Conservation (phyloP, 108 stramenopile species). For the Nannochloropsis granulata region DNA sequence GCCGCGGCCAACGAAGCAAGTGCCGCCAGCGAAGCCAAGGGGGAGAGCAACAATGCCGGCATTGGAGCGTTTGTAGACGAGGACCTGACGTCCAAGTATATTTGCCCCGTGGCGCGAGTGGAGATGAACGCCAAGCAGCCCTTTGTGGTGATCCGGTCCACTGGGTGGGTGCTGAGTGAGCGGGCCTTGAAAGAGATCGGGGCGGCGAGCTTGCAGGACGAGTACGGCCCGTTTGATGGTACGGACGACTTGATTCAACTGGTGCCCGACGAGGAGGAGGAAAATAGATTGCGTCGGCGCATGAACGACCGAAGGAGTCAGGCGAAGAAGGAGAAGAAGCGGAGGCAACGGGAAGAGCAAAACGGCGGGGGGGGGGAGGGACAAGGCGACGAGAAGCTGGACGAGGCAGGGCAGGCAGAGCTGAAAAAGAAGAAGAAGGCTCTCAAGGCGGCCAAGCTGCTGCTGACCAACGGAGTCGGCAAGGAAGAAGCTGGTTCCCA, state of each 20-base stretch:
- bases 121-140: slow-evolving; percentile 37
- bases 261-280: slow-evolving; percentile 2
- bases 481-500: neutral
- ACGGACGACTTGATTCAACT: slow-evolving; percentile 2
- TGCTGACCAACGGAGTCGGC: neutral
- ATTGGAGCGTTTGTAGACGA: neutral
- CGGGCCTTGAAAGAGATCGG: slow-evolving; percentile 36
- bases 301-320: neutral
- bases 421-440: neutral
- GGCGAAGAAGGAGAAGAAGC: neutral
- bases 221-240: slow-evolving; percentile 30
- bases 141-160: slow-evolving; percentile 27
- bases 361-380: neutral
- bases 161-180: slow-evolving; percentile 39
- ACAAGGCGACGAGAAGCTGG: neutral
- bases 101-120: slow-evolving; percentile 37
- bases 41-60: neutral
- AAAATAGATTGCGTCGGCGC: neutral
- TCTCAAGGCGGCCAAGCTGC: neutral
- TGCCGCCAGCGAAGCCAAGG: neutral
- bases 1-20: neutral
- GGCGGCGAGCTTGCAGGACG: slow-evolving; percentile 24
- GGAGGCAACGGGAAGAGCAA: neutral
- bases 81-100: slow-evolving; percentile 4
- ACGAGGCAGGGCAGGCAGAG: neutral